A percentile compares a stretch with the other conserved stretches of the same genome.
phyloP scores from a whole-genome alignment of 75 land plant species.

The Pinus albicaulis region DNA sequence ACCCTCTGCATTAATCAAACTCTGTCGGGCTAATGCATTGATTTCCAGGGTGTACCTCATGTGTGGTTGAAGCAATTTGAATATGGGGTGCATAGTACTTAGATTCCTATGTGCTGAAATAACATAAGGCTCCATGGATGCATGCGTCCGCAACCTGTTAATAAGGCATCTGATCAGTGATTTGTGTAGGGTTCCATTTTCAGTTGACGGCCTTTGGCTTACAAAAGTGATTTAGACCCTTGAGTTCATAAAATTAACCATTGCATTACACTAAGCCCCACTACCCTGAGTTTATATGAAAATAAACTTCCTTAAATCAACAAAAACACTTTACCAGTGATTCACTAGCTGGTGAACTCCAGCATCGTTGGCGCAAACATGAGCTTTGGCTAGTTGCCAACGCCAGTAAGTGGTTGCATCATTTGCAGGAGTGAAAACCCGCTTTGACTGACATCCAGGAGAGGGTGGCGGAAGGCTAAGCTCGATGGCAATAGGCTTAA shows the following conservation, averaged over 20 bases:
- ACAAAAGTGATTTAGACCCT: not conserved
- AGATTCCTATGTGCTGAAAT: conserved; percentile 79
- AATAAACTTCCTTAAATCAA: not conserved
- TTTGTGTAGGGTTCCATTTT: not conserved
- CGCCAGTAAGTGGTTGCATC: conserved; percentile 69
- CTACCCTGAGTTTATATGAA: not conserved
- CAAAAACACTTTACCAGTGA: conserved; percentile 51
- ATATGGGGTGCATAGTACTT: conserved; percentile 72
- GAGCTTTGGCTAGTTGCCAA: conserved; percentile 77
- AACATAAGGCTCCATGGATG: conserved; percentile 72
- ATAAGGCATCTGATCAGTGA: not conserved
- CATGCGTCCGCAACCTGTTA: conserved; percentile 79
- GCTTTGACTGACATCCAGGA: conserved; percentile 20
- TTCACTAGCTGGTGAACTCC: conserved; percentile 74
- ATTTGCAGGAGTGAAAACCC: conserved; percentile 47
- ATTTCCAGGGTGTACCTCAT: conserved; percentile 84
- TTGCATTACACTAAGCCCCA: not conserved
- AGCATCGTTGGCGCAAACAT: conserved; percentile 66
- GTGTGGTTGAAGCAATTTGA: conserved; percentile 74
- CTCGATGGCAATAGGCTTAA: conserved; percentile 80
- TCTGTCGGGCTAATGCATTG: conserved; percentile 73
- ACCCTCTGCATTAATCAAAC: conserved; percentile 71
- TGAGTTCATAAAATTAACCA: not conserved
- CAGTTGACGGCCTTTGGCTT: not conserved
- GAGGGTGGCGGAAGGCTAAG: conserved; percentile 53